Base-by-base conservation (phyloP, 2,329 filamentous ascomycete genomes). In the Neonectria ditissima region DNA sequence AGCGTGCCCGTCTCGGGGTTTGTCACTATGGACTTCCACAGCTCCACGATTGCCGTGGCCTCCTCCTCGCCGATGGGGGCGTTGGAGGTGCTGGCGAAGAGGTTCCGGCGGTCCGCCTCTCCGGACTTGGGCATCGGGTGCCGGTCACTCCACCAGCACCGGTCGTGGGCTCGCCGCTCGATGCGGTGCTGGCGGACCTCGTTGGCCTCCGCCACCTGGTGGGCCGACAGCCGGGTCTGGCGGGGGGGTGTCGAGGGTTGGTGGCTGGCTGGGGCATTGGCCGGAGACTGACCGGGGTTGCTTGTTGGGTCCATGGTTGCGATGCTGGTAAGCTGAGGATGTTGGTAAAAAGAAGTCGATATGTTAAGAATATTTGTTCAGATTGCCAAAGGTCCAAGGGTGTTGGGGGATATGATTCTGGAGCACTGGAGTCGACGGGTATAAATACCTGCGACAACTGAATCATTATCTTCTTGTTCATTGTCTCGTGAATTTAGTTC, bases 41-140 rank as follows among this genome's bases (percentile, higher is more conserved):
- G 43, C 6, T 34, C 10, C 5, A 47, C 14, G 2, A 11, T 18
- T 5, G 48, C 34, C 2, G 20, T 7, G 20, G 54, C 18, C 11
- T 68, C 53, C 3, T 63, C 16, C 3, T 28, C 20, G 9, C 28
- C n/a, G 7, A 70, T 60, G 10, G 47, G 37, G 16, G 11, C 26
- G 20, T 66, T 47, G 8, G 44, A 47, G 14, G 44, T 64, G 16
- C 51, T 39, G 7, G 54, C 32, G 22, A 66, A 69, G 11, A 66
- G 11, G 3, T 59, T 51, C 32, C 58, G 51, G 11, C 65, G 66
- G 50, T 69, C 60, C 7, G 69, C 52, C 10, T 68, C 7, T 39
- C 45, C 62, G 2, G 20, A 7, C 6, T 16, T 1, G 5, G 18
- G 50, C 11, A 43, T 43, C 24, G 14, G 48, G 8, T 69, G 64